Percentiles rank a stretch among this genome's conserved stretches.
These are phyloP conservation scores for Byssoonygena ceratinophila DNA, from an alignment of 2,329 filamentous ascomycete genomes.

Conservation along the genomic window DNA sequence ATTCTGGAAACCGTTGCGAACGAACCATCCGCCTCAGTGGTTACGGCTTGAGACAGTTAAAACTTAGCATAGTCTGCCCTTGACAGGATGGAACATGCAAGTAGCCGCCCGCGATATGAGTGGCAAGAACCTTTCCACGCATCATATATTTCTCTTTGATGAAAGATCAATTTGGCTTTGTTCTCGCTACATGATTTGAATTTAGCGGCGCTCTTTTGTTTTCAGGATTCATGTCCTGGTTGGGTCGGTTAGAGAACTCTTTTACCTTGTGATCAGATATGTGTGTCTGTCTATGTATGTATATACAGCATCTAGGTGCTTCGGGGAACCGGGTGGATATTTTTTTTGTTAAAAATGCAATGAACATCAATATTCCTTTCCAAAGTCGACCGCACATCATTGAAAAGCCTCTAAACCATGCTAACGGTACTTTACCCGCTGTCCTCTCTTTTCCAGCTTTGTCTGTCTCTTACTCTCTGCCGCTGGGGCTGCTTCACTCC, in stretches of 20 bases:
- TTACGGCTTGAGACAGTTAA: too few species aligned
- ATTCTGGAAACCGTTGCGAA: not conserved
- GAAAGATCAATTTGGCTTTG: too few species aligned
- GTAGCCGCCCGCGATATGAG: too few species aligned
- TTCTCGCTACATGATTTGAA: too few species aligned
- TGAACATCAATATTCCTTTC: too few species aligned
- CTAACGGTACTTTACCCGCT: constrained; percentile 35
- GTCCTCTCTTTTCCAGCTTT: constrained; percentile 44
- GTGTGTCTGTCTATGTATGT: not conserved
- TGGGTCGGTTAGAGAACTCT: not conserved
- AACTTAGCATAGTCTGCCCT: too few species aligned
- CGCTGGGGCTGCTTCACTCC: constrained; percentile 26
- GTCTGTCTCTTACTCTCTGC: constrained; percentile 42
- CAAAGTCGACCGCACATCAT: too few species aligned
- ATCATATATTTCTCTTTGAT: too few species aligned
- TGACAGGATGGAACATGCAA: too few species aligned
- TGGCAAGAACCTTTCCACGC: too few species aligned
- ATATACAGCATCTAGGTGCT: not conserved
- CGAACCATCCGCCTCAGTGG: not conserved
- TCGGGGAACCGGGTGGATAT: not conserved
- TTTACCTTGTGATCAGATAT: not conserved
- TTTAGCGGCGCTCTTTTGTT: not conserved
- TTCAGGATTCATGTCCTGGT: not conserved
- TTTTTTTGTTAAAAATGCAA: too few species aligned
- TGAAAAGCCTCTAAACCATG: too few species aligned